Percentiles rank a stretch among this genome's conserved stretches.
Evolutionary conservation across 306 rosid genomes (phyloP).

Genomic region (Senna siamea): DNA sequence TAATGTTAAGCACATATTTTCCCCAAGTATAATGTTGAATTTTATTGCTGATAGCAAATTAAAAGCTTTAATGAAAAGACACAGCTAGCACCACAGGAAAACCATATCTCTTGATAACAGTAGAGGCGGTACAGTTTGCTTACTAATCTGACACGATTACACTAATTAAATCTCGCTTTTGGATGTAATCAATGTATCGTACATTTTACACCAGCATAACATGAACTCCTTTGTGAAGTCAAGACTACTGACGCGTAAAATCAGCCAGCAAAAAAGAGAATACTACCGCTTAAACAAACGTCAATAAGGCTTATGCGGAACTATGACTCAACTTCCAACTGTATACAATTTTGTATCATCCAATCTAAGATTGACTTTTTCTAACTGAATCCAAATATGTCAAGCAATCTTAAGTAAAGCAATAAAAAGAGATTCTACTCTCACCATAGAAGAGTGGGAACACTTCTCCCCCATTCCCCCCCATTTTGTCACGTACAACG

Average conservation of each 20-base stretch:
- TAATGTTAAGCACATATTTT: background rate
- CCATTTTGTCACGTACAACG: background rate
- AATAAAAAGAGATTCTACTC: background rate
- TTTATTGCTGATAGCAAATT: constrained; percentile 1
- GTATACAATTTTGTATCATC: background rate
- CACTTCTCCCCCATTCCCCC: constrained; percentile 24
- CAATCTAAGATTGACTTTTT: background rate
- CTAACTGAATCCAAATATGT: constrained; percentile 27
- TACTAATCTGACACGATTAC: constrained; percentile 14
- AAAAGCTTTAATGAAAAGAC: constrained; percentile 9
- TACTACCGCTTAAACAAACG: background rate
- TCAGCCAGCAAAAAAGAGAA: background rate
- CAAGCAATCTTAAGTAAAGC: background rate
- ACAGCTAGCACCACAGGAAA: constrained; percentile 20
- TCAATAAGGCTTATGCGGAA: background rate
- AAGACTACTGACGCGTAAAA: background rate
- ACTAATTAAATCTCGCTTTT: constrained; percentile 9
- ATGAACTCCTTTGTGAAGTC: background rate
- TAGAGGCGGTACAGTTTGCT: background rate
- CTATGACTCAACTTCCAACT: background rate
- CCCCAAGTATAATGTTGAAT: constrained; percentile 8
- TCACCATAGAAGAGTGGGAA: background rate
- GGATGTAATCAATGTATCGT: constrained; percentile 5
- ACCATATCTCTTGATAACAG: background rate
- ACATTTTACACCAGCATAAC: background rate